phyloP scores from a whole-genome alignment of 129 eudicot genomes.

The Flaveria sonorensis region DNA sequence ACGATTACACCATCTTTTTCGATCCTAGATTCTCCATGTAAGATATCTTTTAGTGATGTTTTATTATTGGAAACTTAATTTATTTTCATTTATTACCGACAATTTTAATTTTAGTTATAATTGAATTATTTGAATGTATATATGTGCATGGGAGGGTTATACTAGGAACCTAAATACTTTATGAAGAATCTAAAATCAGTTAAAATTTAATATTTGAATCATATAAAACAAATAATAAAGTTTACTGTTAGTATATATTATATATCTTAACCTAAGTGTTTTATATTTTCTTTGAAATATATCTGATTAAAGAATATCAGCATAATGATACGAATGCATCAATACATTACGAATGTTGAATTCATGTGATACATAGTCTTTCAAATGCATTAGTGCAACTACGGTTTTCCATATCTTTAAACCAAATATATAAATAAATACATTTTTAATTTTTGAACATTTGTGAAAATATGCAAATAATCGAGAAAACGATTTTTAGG shows the following conservation, averaged over 20 bases:
- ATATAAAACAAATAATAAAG: not conserved
- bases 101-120: too few species aligned
- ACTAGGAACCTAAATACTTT: not conserved
- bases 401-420: not conserved
- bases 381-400: not conserved
- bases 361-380: not conserved
- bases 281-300: not conserved
- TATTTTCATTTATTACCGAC: not conserved
- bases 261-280: not conserved
- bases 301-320: not conserved
- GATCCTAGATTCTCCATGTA: not conserved
- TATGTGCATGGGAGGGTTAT: not conserved
- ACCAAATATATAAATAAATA: not conserved
- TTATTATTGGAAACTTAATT: not conserved
- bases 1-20: conserved; percentile 1
- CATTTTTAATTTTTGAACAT: not conserved
- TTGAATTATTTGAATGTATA: too few species aligned
- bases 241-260: too few species aligned
- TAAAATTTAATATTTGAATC: not conserved
- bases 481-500: not conserved
- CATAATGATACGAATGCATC: not conserved
- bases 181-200: not conserved
- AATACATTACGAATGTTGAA: not conserved
- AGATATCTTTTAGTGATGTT: not conserved
- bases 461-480: not conserved